Conservation (phyloP, 139 green algal species). For the Coccomyxa sp. region DNA sequence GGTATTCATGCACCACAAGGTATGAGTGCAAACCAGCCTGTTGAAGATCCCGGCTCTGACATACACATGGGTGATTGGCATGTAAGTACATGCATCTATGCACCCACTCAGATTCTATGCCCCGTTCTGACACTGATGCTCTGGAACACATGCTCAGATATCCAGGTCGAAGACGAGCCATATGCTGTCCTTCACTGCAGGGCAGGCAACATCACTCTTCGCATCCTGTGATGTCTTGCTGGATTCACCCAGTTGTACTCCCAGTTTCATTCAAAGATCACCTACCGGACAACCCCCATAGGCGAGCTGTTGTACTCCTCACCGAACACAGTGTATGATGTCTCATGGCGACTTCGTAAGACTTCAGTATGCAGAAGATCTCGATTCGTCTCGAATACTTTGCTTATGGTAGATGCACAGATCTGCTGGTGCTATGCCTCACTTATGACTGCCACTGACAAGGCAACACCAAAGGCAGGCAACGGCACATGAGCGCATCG, state of each 20-base stretch:
- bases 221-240: constrained; percentile 1
- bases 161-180: neutral
- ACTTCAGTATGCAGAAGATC: neutral
- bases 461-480: neutral
- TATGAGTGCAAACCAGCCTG: neutral
- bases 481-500: neutral
- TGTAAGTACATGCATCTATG: neutral
- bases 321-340: constrained; percentile 1
- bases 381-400: neutral
- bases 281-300: neutral
- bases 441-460: neutral
- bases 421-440: neutral
- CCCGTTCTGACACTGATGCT: neutral
- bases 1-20: neutral
- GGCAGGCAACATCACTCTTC: constrained; percentile 1
- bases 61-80: neutral
- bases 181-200: neutral
- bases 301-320: neutral
- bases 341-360: neutral
- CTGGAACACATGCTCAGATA: neutral
- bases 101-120: neutral
- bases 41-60: neutral
- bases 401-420: neutral
- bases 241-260: neutral
- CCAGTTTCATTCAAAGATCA: neutral